Evolutionary conservation across 2,329 filamentous ascomycete species (phyloP), one percentile per base, ranked within the genome.

Genomic region (Fusarium cyanostomum): DNA sequence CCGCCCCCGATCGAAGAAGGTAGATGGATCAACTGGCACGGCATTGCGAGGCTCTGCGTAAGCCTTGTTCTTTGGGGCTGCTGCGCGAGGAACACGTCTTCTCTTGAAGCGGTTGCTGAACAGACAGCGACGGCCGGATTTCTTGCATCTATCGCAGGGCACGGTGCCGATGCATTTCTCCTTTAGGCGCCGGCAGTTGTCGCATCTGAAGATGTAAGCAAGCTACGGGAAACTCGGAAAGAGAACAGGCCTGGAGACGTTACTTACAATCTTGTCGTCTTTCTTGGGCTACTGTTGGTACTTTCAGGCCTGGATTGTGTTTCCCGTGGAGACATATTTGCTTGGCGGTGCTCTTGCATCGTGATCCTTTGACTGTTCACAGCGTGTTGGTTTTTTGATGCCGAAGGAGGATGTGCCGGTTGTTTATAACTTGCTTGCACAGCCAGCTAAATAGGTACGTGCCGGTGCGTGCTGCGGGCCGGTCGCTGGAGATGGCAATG

Each of bases 111-210:
- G 50, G 7, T 68, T 44, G 21, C 44, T 66, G 61, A 66, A 67
- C 12, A 58, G 42, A 37, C 59, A 62, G 7, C 51, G 16, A 3
- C 56, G 49, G 8, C 53, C 42, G 9, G 54, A 63, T 16, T 53
- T 67, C 11, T 38, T 64, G 46, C 66, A 70, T 56, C 63, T 61
- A 27, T 65, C 49, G 12, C 66, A 70, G 24, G 66, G 61, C 8
- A 43, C 41, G 10, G 37, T 50, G 27, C 66, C 64, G 26, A 59
- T 54, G 28, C 56, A 67, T 35, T 67, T 70, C 48, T 70, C 58
- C 12, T 66, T 66, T 7, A 70, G 61, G 16, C 58, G 55, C 8
- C 66, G 55, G 8, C 67, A 70, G 26, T 64, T 43, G 16, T 69
- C 62, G 18, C 68, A 70, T 15, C 68, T 70, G 28, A 7, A 7